phyloP scores from a whole-genome alignment of 1,284 basidiomycete species.

The Ustilago hordei region DNA sequence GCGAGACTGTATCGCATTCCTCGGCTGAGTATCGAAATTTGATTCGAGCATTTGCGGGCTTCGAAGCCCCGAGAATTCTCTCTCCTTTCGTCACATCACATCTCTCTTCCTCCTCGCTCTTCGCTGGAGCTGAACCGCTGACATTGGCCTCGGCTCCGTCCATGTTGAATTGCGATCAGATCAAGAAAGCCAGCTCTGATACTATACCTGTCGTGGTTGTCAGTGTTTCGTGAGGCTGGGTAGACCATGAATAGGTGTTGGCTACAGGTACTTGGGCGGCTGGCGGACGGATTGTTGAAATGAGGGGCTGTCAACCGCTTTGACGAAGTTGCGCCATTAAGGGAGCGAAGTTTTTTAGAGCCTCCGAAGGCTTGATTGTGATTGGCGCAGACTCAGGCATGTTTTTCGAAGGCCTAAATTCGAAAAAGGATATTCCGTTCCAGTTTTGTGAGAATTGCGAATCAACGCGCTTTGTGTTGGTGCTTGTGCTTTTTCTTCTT shows the following conservation, averaged over 20 bases:
- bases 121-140: no score
- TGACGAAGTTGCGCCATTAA: neutral
- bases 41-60: conserved; percentile 6
- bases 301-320: neutral
- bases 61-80: conserved; percentile 12
- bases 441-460: conserved; percentile 1
- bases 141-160: no score
- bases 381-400: neutral
- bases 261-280: neutral
- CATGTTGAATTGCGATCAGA: no score
- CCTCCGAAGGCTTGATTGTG: conserved; percentile 20
- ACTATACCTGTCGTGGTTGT: no score
- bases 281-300: neutral
- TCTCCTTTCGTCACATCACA: neutral
- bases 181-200: no score
- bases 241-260: neutral
- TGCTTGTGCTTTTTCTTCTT: neutral
- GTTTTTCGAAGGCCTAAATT: conserved; percentile 15
- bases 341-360: no score
- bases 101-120: neutral
- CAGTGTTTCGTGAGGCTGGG: neutral
- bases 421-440: conserved; percentile 15
- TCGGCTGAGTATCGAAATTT: neutral
- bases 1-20: neutral
- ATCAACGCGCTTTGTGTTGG: conserved; percentile 30